Base-by-base conservation (phyloP, 768 basidiomycete genomes). In the Rhizopogon sp. region DNA sequence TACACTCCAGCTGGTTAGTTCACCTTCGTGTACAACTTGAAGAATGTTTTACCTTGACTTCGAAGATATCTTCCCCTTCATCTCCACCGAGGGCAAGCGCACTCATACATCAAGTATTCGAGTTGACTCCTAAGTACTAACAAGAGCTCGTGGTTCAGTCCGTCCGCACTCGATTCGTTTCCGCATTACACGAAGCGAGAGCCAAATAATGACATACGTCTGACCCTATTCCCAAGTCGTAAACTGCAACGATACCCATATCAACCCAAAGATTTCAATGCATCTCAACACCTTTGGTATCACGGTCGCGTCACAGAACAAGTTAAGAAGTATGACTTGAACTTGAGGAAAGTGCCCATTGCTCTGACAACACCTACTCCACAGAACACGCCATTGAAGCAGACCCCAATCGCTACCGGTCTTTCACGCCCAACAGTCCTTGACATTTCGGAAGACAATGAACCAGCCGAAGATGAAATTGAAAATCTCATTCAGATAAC, bases 311-410 rank as follows among this genome's bases (percentile, higher is more conserved):
- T 80, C 78, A 0, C 85, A 90, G 64, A 85, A 73, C 5, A 98
- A 98, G 98, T 94, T 0, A 93, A 97, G 68, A 97, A 96, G 85
- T 54, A 91, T 97, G 86, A 97, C 95, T 0, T 4, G 96, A 99
- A 65, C 77, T 99, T 58, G 56, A 49, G 82, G 66, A 1, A 13
- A 25, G 70, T 90, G 52, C 81, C 84, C 63, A 89, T 90, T 69
- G 72, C 76, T 29, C 74, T 85, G 22, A 85, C 88, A 3, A 93
- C 93, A 16, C 93, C 93, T 7, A 97, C 93, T 14, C 93, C 93
- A 22, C 89, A 91, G 76, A 96, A 97, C 74, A 96, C 94, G 4
- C 94, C 93, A 10, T 74, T 93, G 58, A 84, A 76, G 52, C 83
- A 89, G 61, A 89, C 90, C 11, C 91, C 92, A 53, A 87, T 96